Conservation (phyloP, 306 rosid species). For the Prunus persica region DNA sequence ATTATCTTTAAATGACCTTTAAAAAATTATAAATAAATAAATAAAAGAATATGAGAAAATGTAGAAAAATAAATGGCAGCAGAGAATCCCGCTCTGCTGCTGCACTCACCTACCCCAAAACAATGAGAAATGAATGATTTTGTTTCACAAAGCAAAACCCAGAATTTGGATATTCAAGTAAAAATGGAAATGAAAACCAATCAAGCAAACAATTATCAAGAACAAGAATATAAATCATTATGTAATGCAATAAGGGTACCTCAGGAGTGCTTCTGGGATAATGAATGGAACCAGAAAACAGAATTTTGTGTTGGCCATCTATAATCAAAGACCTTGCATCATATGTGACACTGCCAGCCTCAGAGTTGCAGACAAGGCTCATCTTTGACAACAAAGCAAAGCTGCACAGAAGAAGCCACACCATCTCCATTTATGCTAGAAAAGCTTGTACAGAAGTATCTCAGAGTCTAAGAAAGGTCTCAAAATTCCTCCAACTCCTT, state of each 20-base stretch:
- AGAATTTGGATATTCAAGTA: not conserved
- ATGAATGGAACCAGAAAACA: slow-evolving; percentile 82
- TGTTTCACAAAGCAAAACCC: not conserved
- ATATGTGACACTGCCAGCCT: slow-evolving; percentile 43
- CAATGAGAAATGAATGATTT: slow-evolving; percentile 16
- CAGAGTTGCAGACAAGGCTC: not conserved
- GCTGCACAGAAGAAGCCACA: slow-evolving; percentile 5
- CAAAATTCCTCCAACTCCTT: not conserved
- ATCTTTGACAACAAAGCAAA: slow-evolving; percentile 22
- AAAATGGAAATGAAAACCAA: not conserved
- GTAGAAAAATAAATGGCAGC: not conserved
- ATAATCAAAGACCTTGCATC: slow-evolving; percentile 65
- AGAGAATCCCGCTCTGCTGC: not conserved
- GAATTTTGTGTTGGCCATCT: slow-evolving; percentile 52
- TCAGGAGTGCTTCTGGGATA: slow-evolving; percentile 84
- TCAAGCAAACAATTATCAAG: not conserved
- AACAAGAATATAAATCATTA: not conserved
- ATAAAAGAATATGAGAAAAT: not conserved
- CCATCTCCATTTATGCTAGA: not conserved
- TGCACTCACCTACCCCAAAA: slow-evolving; percentile 1
- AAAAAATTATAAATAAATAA: too few relatives aligned
- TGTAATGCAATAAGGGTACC: slow-evolving; percentile 30
- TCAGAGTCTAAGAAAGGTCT: too few relatives aligned
- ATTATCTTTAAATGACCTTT: not conserved
- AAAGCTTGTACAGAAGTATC: too few relatives aligned